Evolutionary conservation across 179 eudicot species (phyloP), one percentile per base, ranked within the genome.

Genomic region (Patellifolia procumbens): DNA sequence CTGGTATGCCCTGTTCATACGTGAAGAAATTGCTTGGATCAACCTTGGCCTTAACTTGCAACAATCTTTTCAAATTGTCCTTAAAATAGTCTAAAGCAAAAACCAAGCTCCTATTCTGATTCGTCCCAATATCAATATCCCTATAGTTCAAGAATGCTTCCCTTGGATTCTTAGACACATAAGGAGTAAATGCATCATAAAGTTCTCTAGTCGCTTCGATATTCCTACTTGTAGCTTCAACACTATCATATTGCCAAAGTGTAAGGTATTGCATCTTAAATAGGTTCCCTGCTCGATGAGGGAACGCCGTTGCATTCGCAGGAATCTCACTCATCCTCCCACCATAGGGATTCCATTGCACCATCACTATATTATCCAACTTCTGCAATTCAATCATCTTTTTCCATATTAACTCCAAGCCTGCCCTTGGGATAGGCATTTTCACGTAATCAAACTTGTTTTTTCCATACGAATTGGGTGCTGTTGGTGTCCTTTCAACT

Each of bases 241-340:
- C 49, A 28, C 71, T 74, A 19, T 46, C 78, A 35, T 86, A 73
- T 34, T 69, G 32, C 88, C 86, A 86, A 2, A 31, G 6, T 13
- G 74, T 22, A 4, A 70, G n/a, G 64, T 81, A 79, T 24, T 83
- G 83, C 48, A 83, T 73, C 69, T 70, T 74, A 70, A 72, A 81
- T 5, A 83, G 5, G 55, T 64, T 81, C 28, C 89, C 88, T 9
- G 37, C 72, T 61, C 89, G 69, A 66, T 83, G 85, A 20, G 89
- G 87, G 26, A 79, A 86, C 5, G 87, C 80, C 0, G 76, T 81
- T 45, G 85, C 82, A 42, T 59, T 64, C 15, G 37, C 81, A 0
- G 80, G 34, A 7, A 86, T 79, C 45, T 86, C 85, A 24, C 78
- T 65, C 89, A 86, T 86, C 31, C 77, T 86, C 8, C 89, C 89